Base-by-base conservation (phyloP, 345 rosid genomes). In the Linum tenue region DNA sequence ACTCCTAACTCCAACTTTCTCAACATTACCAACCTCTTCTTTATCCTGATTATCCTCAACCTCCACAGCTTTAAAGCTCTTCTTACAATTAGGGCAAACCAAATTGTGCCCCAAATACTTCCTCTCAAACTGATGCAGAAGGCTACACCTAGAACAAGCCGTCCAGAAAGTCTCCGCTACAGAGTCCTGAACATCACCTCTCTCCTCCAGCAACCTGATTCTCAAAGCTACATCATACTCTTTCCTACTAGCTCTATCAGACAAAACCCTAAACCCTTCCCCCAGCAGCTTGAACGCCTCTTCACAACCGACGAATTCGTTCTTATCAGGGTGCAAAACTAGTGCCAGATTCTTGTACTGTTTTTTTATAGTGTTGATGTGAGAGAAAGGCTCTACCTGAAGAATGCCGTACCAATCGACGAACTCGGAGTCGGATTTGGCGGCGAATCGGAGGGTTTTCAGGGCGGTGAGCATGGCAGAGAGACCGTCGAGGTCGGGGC, bases 361-460 rank as follows among this genome's bases (percentile, higher is more conserved):
- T 56, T 82, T 87, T 66, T 84, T 87, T 53, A 92, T 77, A 38
- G 81, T 64, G 63, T 83, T 78, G 57, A 79, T 70, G 64, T 85
- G 86, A 63, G 97, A 86, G 68, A 89, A 92, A 71, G 94, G 96
- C 63, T 87, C 95, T 73, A 87, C 91, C 88, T 86, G 86, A 62
- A 92, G 88, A 56, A 87, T 64, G 70, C 73, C 82, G 73, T 92
- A 89, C 87, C 88, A 92, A 44, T 92, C 96, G 5, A 79, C 7
- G 43, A 55, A 63, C 10, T 73, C 56, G 12, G 75, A 60, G 41
- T 58, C 43, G 41, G 75, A 37, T 48, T 64, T 71, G 43, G 83
- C 64, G 22, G 85, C 82, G 35, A 66, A 66, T 6, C 43, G 78
- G 65, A 92, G 85, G 68, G 85, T 83, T 61, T 77, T 72, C 76